Conservation (phyloP, 2,329 filamentous ascomycete genomes). For the Ophiostoma perfectum region DNA sequence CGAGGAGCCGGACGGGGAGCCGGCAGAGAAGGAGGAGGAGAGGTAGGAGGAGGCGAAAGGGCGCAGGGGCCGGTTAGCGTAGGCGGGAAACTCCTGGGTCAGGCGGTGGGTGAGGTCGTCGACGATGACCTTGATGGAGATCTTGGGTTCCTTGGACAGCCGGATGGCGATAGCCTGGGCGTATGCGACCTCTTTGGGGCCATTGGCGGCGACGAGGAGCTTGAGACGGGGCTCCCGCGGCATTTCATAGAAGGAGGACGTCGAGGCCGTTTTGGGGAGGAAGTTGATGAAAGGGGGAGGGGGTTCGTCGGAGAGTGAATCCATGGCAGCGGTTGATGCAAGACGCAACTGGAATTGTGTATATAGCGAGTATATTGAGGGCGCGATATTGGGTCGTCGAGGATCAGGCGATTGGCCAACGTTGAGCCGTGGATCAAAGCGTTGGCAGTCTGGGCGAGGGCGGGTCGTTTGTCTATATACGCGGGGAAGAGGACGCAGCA, state of each 20-base stretch:
- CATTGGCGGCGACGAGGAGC: constrained; percentile 61
- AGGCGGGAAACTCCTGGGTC: constrained; percentile 56
- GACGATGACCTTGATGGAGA: constrained; percentile 57
- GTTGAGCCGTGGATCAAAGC: constrained; percentile 4
- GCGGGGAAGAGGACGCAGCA: background rate
- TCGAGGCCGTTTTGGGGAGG: constrained; percentile 25
- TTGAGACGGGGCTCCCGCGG: constrained; percentile 41
- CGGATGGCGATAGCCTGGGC: constrained; percentile 61
- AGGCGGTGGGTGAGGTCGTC: constrained; percentile 60
- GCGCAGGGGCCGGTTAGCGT: constrained; percentile 48
- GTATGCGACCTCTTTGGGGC: constrained; percentile 59
- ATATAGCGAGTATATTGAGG: background rate
- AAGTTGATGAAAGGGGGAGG: constrained; percentile 26
- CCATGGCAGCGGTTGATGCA: constrained; percentile 18
- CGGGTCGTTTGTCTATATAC: constrained; percentile 8
- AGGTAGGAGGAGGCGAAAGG: constrained; percentile 19
- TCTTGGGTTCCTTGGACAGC: constrained; percentile 58
- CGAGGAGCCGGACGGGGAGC: background rate
- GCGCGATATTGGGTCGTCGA: background rate
- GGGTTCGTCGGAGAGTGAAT: constrained; percentile 24
- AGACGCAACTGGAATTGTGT: background rate
- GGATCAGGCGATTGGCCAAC: constrained; percentile 12
- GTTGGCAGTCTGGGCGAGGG: constrained; percentile 10
- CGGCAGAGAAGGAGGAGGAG: constrained; percentile 13
- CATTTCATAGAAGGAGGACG: constrained; percentile 27